Evolutionary conservation across 176 grass and related monocot species (phyloP), one percentile per base, ranked within the genome.

Genomic region (Phragmites australis): DNA sequence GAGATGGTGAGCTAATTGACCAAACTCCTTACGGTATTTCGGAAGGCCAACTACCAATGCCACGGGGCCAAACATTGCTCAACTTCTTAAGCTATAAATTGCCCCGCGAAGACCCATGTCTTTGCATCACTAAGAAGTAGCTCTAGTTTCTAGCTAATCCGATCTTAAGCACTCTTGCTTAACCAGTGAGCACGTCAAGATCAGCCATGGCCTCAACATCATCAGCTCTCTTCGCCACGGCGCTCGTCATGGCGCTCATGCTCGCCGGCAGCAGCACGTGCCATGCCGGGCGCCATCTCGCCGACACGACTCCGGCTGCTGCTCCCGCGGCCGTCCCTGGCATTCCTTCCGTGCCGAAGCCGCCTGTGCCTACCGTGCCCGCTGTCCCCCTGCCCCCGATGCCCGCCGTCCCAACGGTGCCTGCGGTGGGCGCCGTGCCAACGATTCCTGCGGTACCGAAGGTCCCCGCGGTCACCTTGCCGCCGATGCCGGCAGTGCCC

Each of bases 1-100:
- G 56, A 69, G 63, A 77, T 40, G 73, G 63, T 77, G 73, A 84
- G 29, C 82, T 77, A 29, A 77, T 32, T 14, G 70, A 77, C 61
- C 80, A 51, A 72, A 75, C 56, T 40, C 29, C 19, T 50, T n/a
- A 4, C n/a, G n/a, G n/a, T n/a, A n/a, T n/a, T n/a, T n/a, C n/a
- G n/a, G n/a, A n/a, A 31, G 37, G 16, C 32, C 75, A 79, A 41
- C 65, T 22, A 78, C 83, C 64, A 61, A n/a, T 41, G 23, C 26
- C 16, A 69, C 6, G 63, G 41, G 3, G 18, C 3, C 47, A 82
- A 30, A 2, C 10, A 29, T 2, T 59, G 1, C 19, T 29, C 26
- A 11, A 18, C 34, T 50, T 53, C 15, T 37, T 9, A 58, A 18
- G 13, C 64, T 78, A 85, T 85, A 85, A 78, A 78, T 70, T 61